Percentiles rank a stretch among this genome's conserved stretches.
Evolutionary conservation across 108 stramenopile genomes (phyloP).

Genomic region (Mayamaea pseudoterrestris): DNA sequence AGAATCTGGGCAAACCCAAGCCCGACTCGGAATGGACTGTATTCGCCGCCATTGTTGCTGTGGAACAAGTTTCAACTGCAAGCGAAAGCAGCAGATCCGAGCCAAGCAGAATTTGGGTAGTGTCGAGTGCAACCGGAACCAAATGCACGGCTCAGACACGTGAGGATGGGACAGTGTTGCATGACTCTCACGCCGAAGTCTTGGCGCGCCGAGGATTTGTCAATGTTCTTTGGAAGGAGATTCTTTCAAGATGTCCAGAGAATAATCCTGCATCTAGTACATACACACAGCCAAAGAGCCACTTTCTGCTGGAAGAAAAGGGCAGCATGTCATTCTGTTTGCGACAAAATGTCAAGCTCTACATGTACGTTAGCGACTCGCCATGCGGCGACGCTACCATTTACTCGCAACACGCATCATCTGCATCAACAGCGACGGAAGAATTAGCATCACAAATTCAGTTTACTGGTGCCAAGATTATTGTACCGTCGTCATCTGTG

Average conservation of each 20-base stretch:
- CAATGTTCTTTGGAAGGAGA: constrained; percentile 59
- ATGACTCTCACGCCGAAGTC: constrained; percentile 88
- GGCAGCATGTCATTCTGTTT: constrained; percentile 22
- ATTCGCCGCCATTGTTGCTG: constrained; percentile 72
- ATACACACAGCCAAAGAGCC: neutral
- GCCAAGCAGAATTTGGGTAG: constrained; percentile 13
- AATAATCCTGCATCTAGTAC: neutral
- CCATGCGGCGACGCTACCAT: constrained; percentile 92
- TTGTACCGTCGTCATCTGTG: constrained; percentile 29
- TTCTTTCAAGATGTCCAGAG: constrained; percentile 13
- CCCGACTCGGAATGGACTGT: constrained; percentile 78
- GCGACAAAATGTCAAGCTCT: constrained; percentile 35
- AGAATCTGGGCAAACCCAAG: constrained; percentile 68
- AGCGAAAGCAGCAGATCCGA: constrained; percentile 1
- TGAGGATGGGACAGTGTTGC: constrained; percentile 10
- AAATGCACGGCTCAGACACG: constrained; percentile 68
- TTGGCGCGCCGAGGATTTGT: constrained; percentile 73
- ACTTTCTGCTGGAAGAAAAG: no score
- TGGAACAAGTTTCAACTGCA: neutral
- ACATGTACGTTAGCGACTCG: constrained; percentile 86
- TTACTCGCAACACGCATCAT: constrained; percentile 30
- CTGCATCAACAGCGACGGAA: constrained; percentile 11
- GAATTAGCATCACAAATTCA: constrained; percentile 16
- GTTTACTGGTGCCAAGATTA: constrained; percentile 86
- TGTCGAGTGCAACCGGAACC: constrained; percentile 72